phyloP scores from a whole-genome alignment of 208 protist species.

The Porcisia deanei region DNA sequence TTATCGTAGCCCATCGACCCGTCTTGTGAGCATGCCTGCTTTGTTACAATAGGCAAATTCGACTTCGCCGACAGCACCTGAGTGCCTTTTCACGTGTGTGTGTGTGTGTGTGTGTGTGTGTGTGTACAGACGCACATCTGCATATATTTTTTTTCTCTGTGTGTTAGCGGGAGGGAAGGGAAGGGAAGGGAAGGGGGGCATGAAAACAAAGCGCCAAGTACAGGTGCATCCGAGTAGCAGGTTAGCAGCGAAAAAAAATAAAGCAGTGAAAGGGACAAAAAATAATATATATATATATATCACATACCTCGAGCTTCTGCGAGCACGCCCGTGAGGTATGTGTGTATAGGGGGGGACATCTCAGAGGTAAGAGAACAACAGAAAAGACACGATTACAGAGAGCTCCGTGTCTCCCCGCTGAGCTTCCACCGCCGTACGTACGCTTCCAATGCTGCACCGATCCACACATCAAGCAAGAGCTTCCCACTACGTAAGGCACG shows the following conservation, averaged over 20 bases:
- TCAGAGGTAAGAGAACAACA: background rate
- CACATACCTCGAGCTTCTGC: too few relatives aligned
- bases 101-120: background rate
- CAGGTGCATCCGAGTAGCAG: background rate
- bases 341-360: background rate
- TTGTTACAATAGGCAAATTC: background rate
- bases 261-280: slow-evolving; percentile 5
- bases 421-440: slow-evolving; percentile 36
- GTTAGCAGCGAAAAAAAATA: slow-evolving; percentile 13
- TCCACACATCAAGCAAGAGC: slow-evolving; percentile 24
- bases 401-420: background rate
- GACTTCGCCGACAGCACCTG: background rate
- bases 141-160: too few relatives aligned
- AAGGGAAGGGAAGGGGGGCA: too few relatives aligned
- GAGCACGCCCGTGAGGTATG: background rate
- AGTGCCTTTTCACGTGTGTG: background rate
- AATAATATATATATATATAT: background rate
- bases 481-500: slow-evolving; percentile 16
- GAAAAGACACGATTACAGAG: background rate
- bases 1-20: background rate
- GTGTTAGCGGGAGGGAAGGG: too few relatives aligned
- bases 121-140: background rate
- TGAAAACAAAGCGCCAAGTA: background rate
- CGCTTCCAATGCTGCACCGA: slow-evolving; percentile 22
- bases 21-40: background rate